Percentiles rank a stretch among this genome's conserved stretches.
Conservation (phyloP, 441 rosid genomes). For the Adansonia madagascariensis region DNA sequence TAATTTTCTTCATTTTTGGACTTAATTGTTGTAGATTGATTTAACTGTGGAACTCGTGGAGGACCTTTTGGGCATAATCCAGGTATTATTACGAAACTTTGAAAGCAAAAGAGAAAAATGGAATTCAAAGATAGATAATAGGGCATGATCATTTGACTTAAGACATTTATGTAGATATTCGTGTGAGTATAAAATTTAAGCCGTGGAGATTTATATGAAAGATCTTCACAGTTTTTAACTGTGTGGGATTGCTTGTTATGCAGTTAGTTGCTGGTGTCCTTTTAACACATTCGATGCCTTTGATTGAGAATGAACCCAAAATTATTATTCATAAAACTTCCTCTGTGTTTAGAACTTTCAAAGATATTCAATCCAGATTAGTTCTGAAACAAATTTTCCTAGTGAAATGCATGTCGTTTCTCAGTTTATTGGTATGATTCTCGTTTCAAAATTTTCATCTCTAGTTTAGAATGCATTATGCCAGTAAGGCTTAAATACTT, state of each 20-base stretch:
- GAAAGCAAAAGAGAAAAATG: not conserved
- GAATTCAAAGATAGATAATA: constrained; percentile 3
- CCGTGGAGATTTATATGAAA: not conserved
- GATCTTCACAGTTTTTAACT: not conserved
- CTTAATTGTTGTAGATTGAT: constrained; percentile 62
- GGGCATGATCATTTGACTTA: constrained; percentile 4
- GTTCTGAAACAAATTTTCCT: not conserved
- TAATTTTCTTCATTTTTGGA: constrained; percentile 29
- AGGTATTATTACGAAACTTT: constrained; percentile 39
- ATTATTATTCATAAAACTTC: not conserved
- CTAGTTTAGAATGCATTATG: not conserved
- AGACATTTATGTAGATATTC: not conserved
- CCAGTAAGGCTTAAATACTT: not conserved
- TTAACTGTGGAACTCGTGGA: constrained; percentile 76
- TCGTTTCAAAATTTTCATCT: not conserved
- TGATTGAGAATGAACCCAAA: constrained; percentile 9
- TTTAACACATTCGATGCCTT: not conserved
- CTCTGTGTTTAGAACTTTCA: not conserved
- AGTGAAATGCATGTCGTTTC: not conserved
- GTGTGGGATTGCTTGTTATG: not conserved
- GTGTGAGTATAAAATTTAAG: not conserved
- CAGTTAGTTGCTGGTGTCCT: constrained; percentile 9
- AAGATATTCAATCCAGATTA: not conserved
- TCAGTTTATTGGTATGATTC: not conserved
- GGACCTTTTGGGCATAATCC: constrained; percentile 77